Evolutionary conservation across 768 basidiomycete species (phyloP).

Genomic region (Cystoderma amianthinum): DNA sequence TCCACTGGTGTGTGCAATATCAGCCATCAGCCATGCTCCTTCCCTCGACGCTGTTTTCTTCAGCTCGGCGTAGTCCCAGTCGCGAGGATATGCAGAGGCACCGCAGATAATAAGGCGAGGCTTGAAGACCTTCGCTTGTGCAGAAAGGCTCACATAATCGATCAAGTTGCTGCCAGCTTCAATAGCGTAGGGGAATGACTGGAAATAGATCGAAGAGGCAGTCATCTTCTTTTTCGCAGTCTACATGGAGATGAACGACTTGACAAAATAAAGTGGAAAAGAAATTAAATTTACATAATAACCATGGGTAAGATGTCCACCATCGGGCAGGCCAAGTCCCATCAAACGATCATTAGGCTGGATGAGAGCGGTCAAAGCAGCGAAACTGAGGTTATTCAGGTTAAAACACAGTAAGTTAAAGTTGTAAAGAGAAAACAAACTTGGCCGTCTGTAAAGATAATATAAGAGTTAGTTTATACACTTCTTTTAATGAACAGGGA

Average conservation of each 20-base stretch:
- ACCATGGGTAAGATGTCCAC: slow-evolving; percentile 95
- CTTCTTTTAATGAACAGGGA: slow-evolving; percentile 8
- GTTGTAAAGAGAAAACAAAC: slow-evolving; percentile 32
- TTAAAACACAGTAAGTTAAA: slow-evolving; percentile 9
- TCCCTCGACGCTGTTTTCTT: slow-evolving; percentile 79
- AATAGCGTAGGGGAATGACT: slow-evolving; percentile 90
- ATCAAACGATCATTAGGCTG: slow-evolving; percentile 97
- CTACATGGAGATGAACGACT: too few relatives aligned
- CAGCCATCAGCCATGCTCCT: slow-evolving; percentile 90
- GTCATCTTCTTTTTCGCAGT: slow-evolving; percentile 99
- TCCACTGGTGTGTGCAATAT: slow-evolving; percentile 97
- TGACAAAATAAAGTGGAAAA: too few relatives aligned
- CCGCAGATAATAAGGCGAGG: slow-evolving; percentile 94
- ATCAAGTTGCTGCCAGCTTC: slow-evolving; percentile 80
- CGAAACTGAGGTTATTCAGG: slow-evolving; percentile 56
- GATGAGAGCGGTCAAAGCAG: slow-evolving; percentile 90
- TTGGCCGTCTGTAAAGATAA: slow-evolving; percentile 65
- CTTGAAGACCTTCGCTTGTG: slow-evolving; percentile 92
- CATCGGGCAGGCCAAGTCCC: slow-evolving; percentile 97
- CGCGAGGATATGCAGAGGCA: slow-evolving; percentile 96
- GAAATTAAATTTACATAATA: slow-evolving; percentile 85
- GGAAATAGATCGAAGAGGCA: slow-evolving; percentile 99
- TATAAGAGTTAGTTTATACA: neutral
- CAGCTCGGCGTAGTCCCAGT: slow-evolving; percentile 91
- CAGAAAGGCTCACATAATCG: slow-evolving; percentile 76